Base-by-base conservation (phyloP, 768 basidiomycete genomes). In the Leccinellum albellum region DNA sequence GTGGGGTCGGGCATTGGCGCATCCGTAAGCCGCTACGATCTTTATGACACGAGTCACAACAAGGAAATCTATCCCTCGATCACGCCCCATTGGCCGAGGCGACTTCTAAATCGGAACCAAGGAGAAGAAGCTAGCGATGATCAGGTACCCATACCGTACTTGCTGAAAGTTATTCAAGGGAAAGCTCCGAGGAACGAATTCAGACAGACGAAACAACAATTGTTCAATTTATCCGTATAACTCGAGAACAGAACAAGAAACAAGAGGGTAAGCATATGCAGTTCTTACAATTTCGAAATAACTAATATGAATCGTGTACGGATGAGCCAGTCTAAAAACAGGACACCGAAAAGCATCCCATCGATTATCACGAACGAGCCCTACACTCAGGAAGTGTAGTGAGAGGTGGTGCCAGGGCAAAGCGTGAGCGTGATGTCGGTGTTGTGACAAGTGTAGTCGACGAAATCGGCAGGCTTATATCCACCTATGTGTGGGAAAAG, bases 371-470 rank as follows among this genome's bases (percentile, higher is more conserved):
- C 40, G 40, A 42, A 20, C 20, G 2, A 20, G 12, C 5, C 20
- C 10, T 12, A 13, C 20, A 20, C 40, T 42, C 12, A 42, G 12
- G 40, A 42, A 20, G 45, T 46, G 45, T 46, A 46, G 14, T 46
- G 6, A 46, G 45, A 46, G 17, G 45, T 46, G 23, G 45, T 24
- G 24, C 45, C 45, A 23, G 71, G 66, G 61, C 69, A 70, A 49
- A 70, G 69, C 4, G 69, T 70, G 50, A 70, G 55, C 2, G 69
- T 70, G 33, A 73, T 69, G 23, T 5, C 65, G 0, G 66, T 49
- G 56, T 70, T 71, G 13, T 4, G 0, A 52, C 69, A 70, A 42
- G 71, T 71, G 53, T 65, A 71, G 37, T 28, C 71, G 29, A 70
- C 71, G n/a, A 60, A 17, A 28, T 70, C 67, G 10, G 70, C 71